phyloP scores from a whole-genome alignment of 2,329 filamentous ascomycete species.

The Davidsoniella virescens region DNA sequence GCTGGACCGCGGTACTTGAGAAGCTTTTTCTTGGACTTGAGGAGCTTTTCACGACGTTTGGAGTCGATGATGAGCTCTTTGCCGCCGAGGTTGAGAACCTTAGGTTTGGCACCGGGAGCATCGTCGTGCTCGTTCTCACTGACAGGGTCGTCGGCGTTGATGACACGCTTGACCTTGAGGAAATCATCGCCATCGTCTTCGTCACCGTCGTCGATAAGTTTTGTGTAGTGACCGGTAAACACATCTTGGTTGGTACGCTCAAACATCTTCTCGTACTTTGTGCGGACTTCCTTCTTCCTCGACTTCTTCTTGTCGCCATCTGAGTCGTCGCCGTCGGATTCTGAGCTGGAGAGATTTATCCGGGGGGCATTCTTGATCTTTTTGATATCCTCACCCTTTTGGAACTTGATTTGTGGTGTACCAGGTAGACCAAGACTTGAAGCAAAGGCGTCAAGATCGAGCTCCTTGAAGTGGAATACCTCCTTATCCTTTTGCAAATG shows the following conservation, averaged over 20 bases:
- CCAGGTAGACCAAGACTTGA: slow-evolving; percentile 76
- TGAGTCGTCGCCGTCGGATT: slow-evolving; percentile 37
- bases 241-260: slow-evolving; percentile 93
- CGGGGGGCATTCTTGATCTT: slow-evolving; percentile 73
- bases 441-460: slow-evolving; percentile 76
- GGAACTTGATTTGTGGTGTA: slow-evolving; percentile 81
- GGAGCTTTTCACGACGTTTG: slow-evolving; percentile 86
- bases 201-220: slow-evolving; percentile 47
- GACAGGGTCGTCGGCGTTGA: slow-evolving; percentile 51
- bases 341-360: slow-evolving; percentile 41
- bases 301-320: slow-evolving; percentile 32
- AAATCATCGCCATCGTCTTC: slow-evolving; percentile 64
- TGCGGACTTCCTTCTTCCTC: slow-evolving; percentile 61
- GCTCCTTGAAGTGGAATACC: slow-evolving; percentile 67
- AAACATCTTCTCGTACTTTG: slow-evolving; percentile 97
- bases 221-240: slow-evolving; percentile 81
- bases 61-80: slow-evolving; percentile 76
- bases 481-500: slow-evolving; percentile 85
- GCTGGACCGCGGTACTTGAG: slow-evolving; percentile 79
- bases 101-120: slow-evolving; percentile 27
- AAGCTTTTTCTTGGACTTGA: slow-evolving; percentile 87
- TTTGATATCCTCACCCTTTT: slow-evolving; percentile 79
- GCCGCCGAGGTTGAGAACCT: slow-evolving; percentile 51
- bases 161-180: slow-evolving; percentile 75
- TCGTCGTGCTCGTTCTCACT: slow-evolving; percentile 30